These are phyloP conservation scores for Gossypium anomalum DNA, from an alignment of 345 rosid genomes.

Conservation along the genomic window DNA sequence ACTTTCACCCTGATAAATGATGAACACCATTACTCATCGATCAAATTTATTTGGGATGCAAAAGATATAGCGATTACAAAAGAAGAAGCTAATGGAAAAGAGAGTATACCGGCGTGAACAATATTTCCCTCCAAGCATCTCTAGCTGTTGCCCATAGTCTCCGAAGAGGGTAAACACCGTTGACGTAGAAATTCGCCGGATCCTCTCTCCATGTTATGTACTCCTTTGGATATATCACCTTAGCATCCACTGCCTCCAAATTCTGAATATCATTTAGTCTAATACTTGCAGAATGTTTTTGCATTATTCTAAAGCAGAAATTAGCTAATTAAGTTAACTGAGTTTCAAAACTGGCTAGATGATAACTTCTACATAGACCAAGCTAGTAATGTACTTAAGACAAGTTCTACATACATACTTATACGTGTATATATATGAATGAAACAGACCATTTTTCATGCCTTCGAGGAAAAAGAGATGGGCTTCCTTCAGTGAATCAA, in stretches of 20 bases:
- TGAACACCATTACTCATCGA: constrained; percentile 17
- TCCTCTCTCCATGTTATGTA: constrained; percentile 55
- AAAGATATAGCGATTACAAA: not conserved
- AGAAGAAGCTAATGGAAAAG: not conserved
- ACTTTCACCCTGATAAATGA: constrained; percentile 40
- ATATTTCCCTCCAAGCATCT: constrained; percentile 66
- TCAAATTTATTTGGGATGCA: constrained; percentile 5
- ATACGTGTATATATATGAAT: not conserved
- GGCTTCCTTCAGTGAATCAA: constrained; percentile 59
- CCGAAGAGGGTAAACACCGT: constrained; percentile 55
- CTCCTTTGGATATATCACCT: constrained; percentile 47
- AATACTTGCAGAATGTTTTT: not conserved
- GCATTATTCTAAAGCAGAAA: constrained; percentile 4
- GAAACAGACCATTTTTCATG: constrained; percentile 61
- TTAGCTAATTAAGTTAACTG: not conserved
- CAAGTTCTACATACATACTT: not conserved
- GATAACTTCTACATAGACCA: not conserved
- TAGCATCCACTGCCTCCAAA: constrained; percentile 72
- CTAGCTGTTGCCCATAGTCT: constrained; percentile 52
- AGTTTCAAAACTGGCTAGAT: not conserved
- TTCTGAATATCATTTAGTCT: constrained; percentile 46
- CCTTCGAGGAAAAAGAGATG: constrained; percentile 64
- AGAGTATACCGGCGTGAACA: constrained; percentile 43
- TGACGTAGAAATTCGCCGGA: constrained; percentile 50
- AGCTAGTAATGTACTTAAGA: not conserved